Evolutionary conservation across 768 basidiomycete genomes (phyloP).

Genomic region (Crucibulum laeve): DNA sequence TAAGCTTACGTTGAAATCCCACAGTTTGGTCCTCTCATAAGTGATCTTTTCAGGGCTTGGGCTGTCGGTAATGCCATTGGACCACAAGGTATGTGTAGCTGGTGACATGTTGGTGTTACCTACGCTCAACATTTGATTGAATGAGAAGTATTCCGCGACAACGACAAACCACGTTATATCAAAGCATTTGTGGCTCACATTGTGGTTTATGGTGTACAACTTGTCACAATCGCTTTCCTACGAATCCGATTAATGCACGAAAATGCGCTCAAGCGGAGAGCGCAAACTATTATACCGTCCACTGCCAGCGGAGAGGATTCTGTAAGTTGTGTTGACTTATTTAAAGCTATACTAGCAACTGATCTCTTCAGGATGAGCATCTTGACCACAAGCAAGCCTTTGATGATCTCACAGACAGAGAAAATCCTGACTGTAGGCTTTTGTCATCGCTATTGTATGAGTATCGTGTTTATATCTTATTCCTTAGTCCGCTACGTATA

Average conservation of each 20-base stretch:
- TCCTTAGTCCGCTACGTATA: conserved; percentile 32
- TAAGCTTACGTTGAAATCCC: conserved; percentile 10
- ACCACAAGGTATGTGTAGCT: conserved; percentile 29
- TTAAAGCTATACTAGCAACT: background rate
- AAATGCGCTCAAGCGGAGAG: conserved; percentile 35
- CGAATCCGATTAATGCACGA: conserved; percentile 37
- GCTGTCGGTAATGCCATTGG: conserved; percentile 47
- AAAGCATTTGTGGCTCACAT: conserved; percentile 43
- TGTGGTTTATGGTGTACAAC: conserved; percentile 41
- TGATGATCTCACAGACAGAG: conserved; percentile 42
- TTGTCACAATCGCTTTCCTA: conserved; percentile 29
- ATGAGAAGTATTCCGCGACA: conserved; percentile 34
- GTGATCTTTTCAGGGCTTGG: conserved; percentile 30
- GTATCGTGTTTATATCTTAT: background rate
- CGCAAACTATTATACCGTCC: conserved; percentile 23
- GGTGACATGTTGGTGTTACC: background rate
- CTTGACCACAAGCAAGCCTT: conserved; percentile 38
- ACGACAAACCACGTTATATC: conserved; percentile 43
- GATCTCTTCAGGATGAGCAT: conserved; percentile 19
- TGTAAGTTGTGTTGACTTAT: conserved; percentile 11
- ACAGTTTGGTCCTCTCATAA: background rate
- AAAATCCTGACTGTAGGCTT: conserved; percentile 41
- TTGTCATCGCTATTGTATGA: background rate
- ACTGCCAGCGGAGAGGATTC: conserved; percentile 23
- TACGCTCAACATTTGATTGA: background rate